Conservation (phyloP, 208 protist genomes). For the Naegleria fowleri region DNA sequence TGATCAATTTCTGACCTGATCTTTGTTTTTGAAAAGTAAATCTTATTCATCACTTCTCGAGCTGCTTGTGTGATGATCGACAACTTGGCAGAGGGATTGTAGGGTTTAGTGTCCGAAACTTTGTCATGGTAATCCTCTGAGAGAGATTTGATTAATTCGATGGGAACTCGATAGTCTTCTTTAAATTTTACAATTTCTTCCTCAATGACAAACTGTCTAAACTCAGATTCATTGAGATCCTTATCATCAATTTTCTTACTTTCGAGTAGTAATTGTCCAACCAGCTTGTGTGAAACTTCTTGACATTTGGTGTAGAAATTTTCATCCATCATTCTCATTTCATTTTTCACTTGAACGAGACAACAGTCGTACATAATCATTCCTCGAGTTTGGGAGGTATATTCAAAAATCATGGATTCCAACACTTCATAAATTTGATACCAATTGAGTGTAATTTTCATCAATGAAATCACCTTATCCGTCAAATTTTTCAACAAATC, state of each 20-base stretch:
- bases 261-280: neutral
- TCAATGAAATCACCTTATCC: neutral
- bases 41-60: neutral
- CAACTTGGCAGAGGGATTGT: neutral
- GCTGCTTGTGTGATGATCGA: neutral
- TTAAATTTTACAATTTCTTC: conserved; percentile 9
- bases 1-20: neutral
- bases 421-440: neutral
- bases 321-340: neutral
- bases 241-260: neutral
- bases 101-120: neutral
- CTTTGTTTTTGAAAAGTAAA: neutral
- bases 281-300: neutral
- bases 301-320: neutral
- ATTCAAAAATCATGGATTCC: neutral
- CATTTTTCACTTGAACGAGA: neutral
- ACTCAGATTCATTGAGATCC: neutral
- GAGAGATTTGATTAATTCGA: neutral
- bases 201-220: neutral
- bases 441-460: neutral
- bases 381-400: neutral
- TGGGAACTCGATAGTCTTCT: neutral
- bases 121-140: neutral
- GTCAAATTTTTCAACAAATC: neutral
- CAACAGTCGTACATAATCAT: neutral